Conservation (phyloP, 2,329 filamentous ascomycete genomes). For the Coniochaeta sp. region DNA sequence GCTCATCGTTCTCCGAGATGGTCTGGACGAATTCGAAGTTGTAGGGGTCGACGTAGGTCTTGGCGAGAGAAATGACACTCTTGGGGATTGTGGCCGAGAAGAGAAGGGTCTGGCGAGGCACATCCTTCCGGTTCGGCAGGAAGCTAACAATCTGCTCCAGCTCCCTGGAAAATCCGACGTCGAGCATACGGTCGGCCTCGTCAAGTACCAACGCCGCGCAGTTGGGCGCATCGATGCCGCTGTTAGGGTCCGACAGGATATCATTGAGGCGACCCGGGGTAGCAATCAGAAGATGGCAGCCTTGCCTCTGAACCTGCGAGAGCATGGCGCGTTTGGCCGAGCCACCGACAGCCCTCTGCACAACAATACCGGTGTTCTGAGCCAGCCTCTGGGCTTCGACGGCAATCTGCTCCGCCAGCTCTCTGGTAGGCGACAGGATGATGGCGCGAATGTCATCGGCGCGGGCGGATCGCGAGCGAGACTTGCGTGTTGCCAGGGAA, state of each 20-base stretch:
- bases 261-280: constrained; percentile 87
- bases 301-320: constrained; percentile 57
- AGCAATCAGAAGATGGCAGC: constrained; percentile 83
- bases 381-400: constrained; percentile 67
- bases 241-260: constrained; percentile 59
- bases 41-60: constrained; percentile 64
- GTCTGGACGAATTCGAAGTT: constrained; percentile 88
- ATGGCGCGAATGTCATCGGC: constrained; percentile 59
- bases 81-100: constrained; percentile 90
- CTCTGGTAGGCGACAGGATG: constrained; percentile 71
- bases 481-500: constrained; percentile 40
- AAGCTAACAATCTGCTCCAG: constrained; percentile 51
- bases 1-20: constrained; percentile 71
- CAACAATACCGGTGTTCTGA: constrained; percentile 54
- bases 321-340: constrained; percentile 70
- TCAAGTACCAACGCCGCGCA: constrained; percentile 92
- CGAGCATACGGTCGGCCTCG: constrained; percentile 96
- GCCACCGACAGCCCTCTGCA: constrained; percentile 81
- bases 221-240: constrained; percentile 63
- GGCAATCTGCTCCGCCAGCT: constrained; percentile 74
- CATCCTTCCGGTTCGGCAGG: constrained; percentile 55
- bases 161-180: constrained; percentile 74
- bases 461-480: constrained; percentile 23
- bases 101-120: constrained; percentile 81
- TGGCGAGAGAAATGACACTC: constrained; percentile 74